Evolutionary conservation across 257 asterid genomes (phyloP).

Genomic region (Solanum medicagineum): DNA sequence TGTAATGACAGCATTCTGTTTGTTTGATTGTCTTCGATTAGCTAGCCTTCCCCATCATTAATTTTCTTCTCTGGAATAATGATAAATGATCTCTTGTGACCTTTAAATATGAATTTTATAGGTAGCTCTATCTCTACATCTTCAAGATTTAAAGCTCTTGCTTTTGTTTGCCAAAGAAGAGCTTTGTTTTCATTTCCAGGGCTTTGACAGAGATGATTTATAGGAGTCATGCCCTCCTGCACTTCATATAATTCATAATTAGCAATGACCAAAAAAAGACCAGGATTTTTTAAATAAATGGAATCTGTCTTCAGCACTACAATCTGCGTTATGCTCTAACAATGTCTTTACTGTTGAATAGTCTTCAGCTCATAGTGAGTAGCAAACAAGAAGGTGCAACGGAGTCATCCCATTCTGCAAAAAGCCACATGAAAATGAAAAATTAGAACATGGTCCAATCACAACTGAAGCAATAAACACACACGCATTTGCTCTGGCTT

Average conservation of each 20-base stretch:
- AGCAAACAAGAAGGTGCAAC: constrained; percentile 97
- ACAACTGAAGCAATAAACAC: neutral
- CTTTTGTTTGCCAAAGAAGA: too few relatives aligned
- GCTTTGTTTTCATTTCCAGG: constrained; percentile 40
- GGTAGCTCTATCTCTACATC: too few relatives aligned
- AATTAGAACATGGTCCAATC: neutral
- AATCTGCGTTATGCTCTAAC: constrained; percentile 70
- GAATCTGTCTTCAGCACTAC: constrained; percentile 70
- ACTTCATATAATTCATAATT: constrained; percentile 13
- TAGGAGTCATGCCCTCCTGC: constrained; percentile 94
- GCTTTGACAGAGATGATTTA: constrained; percentile 75
- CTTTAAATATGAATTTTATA: too few relatives aligned
- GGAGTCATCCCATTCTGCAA: constrained; percentile 97
- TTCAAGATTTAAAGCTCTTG: too few relatives aligned
- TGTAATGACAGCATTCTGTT: too few relatives aligned
- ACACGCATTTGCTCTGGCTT: constrained; percentile 90
- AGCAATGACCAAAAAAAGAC: constrained; percentile 18
- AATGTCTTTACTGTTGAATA: constrained; percentile 70
- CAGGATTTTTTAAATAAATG: neutral
- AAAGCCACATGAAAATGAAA: neutral
- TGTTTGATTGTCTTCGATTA: too few relatives aligned
- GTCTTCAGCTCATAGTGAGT: constrained; percentile 72
- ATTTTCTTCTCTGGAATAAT: too few relatives aligned
- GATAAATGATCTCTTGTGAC: too few relatives aligned
- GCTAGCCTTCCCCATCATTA: too few relatives aligned